These are phyloP conservation scores for Syzygium oleosum DNA, from an alignment of 345 rosid genomes.

Conservation along the genomic window DNA sequence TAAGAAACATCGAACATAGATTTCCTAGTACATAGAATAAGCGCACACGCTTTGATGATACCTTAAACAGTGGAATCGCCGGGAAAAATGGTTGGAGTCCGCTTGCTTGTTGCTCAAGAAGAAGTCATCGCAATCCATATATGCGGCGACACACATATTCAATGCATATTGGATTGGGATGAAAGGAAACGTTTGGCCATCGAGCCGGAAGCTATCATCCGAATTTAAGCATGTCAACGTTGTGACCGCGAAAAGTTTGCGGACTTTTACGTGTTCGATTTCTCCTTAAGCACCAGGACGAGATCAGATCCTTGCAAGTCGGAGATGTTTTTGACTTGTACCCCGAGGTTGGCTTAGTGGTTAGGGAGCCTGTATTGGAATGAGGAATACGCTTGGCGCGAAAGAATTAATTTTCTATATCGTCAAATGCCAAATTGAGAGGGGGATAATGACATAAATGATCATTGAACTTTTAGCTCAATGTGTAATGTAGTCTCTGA, in stretches of 20 bases:
- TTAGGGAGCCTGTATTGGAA: background rate
- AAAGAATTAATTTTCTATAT: background rate
- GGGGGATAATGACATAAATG: too few relatives aligned
- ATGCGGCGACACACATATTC: background rate
- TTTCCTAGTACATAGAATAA: background rate
- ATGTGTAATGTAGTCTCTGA: too few relatives aligned
- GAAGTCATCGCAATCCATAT: background rate
- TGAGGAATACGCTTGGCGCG: background rate
- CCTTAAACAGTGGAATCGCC: background rate
- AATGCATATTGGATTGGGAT: background rate
- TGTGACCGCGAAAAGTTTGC: background rate
- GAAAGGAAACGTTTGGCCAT: background rate
- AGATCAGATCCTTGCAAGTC: background rate
- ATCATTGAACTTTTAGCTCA: too few relatives aligned
- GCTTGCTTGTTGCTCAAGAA: background rate
- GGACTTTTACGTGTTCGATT: background rate
- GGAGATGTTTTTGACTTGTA: background rate
- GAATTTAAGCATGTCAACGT: background rate
- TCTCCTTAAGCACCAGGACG: background rate
- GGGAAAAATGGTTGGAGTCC: background rate
- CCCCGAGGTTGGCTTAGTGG: background rate
- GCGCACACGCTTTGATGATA: background rate
- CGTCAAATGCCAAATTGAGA: background rate
- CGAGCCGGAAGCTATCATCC: background rate
- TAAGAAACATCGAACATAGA: background rate